Evolutionary conservation across 805 yeast genomes (phyloP).

Genomic region (Kodamaea neixiangensis): DNA sequence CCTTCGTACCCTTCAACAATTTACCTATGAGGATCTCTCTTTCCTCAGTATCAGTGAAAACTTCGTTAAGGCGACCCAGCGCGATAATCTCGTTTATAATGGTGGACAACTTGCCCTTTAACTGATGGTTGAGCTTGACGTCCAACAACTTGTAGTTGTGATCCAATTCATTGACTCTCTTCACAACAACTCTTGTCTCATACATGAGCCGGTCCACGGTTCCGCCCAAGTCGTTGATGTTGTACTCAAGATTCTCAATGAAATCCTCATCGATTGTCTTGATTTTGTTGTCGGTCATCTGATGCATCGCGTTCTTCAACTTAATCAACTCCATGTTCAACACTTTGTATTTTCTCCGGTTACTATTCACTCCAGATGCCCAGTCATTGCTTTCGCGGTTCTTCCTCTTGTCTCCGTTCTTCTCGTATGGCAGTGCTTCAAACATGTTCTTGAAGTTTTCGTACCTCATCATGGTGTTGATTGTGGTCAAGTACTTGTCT

Average conservation of each 20-base stretch:
- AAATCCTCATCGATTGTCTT: conserved; percentile 33
- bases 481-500: conserved; percentile 17
- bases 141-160: conserved; percentile 32
- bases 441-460: conserved; percentile 11
- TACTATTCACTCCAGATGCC: not conserved
- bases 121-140: conserved; percentile 29
- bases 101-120: conserved; percentile 24
- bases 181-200: conserved; percentile 42
- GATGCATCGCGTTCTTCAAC: conserved; percentile 27
- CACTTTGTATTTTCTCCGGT: conserved; percentile 22
- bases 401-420: not conserved
- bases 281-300: conserved; percentile 25
- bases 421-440: not conserved
- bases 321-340: conserved; percentile 34
- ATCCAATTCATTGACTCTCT: conserved; percentile 43
- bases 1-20: conserved; percentile 16
- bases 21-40: conserved; percentile 26
- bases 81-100: conserved; percentile 28
- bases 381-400: not conserved
- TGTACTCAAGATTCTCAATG: conserved; percentile 26
- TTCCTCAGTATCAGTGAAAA: conserved; percentile 32
- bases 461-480: conserved; percentile 21
- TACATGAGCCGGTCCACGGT: conserved; percentile 41
- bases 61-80: conserved; percentile 34
- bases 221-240: conserved; percentile 31